These are phyloP conservation scores for Saccharomycopsis fermentans DNA, from an alignment of 805 yeast species.

Conservation along the genomic window DNA sequence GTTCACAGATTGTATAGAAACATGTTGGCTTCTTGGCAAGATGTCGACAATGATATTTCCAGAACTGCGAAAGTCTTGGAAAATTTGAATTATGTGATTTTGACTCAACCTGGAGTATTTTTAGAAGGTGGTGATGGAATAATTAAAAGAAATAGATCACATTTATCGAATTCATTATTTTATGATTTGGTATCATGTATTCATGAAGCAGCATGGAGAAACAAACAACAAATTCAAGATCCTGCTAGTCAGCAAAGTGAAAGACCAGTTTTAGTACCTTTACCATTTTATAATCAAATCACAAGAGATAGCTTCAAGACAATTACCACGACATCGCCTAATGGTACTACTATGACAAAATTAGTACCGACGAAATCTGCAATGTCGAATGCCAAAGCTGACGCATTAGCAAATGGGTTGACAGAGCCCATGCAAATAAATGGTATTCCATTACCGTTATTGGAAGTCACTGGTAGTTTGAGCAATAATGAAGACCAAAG, in stretches of 20 bases:
- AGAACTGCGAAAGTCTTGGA: constrained; percentile 87
- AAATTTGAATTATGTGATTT: constrained; percentile 74
- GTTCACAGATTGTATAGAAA: constrained; percentile 82
- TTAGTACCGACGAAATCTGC: constrained; percentile 81
- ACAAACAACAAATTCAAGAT: constrained; percentile 20
- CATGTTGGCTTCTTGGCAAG: constrained; percentile 85
- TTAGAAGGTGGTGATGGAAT: constrained; percentile 49
- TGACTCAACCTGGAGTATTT: constrained; percentile 79
- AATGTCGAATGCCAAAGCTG: constrained; percentile 47
- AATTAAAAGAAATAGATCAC: constrained; percentile 82
- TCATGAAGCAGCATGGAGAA: constrained; percentile 82
- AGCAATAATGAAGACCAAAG: constrained; percentile 14
- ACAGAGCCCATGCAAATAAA: constrained; percentile 49
- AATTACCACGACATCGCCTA: constrained; percentile 77
- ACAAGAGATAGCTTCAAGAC: constrained; percentile 83
- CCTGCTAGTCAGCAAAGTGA: constrained; percentile 6
- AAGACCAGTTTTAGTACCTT: constrained; percentile 43
- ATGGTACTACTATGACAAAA: constrained; percentile 85
- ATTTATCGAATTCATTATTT: constrained; percentile 80
- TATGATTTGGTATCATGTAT: constrained; percentile 91
- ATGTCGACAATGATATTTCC: constrained; percentile 80
- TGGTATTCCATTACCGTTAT: constrained; percentile 61
- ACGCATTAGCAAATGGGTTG: constrained; percentile 46
- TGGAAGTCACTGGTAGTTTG: constrained; percentile 72
- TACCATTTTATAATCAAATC: constrained; percentile 86